phyloP scores from a whole-genome alignment of 139 green algal genomes.

The Protoeuglena noctilucae region DNA sequence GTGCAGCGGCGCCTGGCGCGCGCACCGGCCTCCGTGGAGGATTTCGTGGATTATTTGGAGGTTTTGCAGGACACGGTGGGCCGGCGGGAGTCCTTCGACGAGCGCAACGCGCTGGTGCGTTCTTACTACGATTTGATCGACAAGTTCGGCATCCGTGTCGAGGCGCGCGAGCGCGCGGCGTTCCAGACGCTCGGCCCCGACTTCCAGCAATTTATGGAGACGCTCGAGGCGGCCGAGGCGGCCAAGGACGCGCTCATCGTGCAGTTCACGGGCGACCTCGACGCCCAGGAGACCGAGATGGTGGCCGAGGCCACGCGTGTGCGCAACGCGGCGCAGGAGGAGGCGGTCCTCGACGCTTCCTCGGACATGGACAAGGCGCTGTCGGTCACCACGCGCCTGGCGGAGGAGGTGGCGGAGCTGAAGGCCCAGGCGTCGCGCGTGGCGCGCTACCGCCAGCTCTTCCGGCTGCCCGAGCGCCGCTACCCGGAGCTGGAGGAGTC shows the following conservation, averaged over 20 bases:
- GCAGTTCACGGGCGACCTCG: conserved; percentile 44
- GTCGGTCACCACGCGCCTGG: conserved; percentile 24
- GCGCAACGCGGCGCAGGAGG: conserved; percentile 33
- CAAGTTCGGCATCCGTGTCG: conserved; percentile 39
- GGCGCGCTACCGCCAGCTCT: conserved; percentile 47
- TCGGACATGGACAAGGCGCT: conserved; percentile 27
- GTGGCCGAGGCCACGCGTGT: conserved; percentile 31
- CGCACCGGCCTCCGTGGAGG: conserved; percentile 32
- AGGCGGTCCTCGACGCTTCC: conserved; percentile 49
- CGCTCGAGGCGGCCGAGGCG: conserved; percentile 47
- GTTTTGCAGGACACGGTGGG: conserved; percentile 17
- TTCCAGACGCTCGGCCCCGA: conserved; percentile 46
- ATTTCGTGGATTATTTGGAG: conserved; percentile 51
- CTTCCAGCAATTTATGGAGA: conserved; percentile 39
- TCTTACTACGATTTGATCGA: conserved; percentile 50
- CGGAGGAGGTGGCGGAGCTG: conserved; percentile 15
- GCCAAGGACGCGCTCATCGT: conserved; percentile 38
- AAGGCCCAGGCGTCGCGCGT: conserved; percentile 33
- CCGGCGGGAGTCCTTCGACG: conserved; percentile 18
- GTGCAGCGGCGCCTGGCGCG: conserved; percentile 29
- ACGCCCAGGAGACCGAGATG: conserved; percentile 31
- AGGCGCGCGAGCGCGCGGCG: conserved; percentile 46
- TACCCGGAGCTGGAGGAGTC: conserved; percentile 28
- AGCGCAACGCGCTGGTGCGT: conserved; percentile 30
- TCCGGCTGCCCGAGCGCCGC: conserved; percentile 34